These are phyloP conservation scores for Acanthamoeba culbertsoni DNA, from an alignment of 208 protist genomes.

Conservation along the genomic window DNA sequence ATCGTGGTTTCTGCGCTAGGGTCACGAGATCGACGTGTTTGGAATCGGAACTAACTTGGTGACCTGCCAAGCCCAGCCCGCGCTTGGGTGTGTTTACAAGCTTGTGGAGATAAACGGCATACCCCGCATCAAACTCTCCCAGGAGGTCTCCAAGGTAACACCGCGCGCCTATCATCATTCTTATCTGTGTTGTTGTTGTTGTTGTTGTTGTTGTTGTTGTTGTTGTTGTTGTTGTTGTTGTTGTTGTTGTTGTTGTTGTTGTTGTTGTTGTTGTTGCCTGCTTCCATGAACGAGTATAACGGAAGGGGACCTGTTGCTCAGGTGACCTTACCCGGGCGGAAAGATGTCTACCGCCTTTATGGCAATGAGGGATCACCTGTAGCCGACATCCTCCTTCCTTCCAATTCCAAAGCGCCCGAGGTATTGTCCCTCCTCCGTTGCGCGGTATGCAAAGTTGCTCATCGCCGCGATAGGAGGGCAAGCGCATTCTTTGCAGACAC, in stretches of 20 bases:
- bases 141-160: slow-evolving; percentile 62
- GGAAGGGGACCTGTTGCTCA: too few relatives aligned
- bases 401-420: background rate
- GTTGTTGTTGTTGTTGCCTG: too few relatives aligned
- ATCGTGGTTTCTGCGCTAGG: slow-evolving; percentile 62
- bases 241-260: too few relatives aligned
- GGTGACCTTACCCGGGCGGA: slow-evolving; percentile 85
- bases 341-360: slow-evolving; percentile 82
- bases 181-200: too few relatives aligned
- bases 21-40: slow-evolving; percentile 86
- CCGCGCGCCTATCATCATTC: too few relatives aligned
- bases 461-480: slow-evolving; percentile 48
- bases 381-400: slow-evolving; percentile 64
- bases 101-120: slow-evolving; percentile 83
- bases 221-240: too few relatives aligned
- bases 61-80: slow-evolving; percentile 87
- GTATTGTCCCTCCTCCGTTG: background rate
- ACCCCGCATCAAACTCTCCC: slow-evolving; percentile 87
- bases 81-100: slow-evolving; percentile 92
- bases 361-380: slow-evolving; percentile 72
- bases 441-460: too few relatives aligned
- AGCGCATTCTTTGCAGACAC: slow-evolving; percentile 75
- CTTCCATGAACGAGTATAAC: too few relatives aligned
- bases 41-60: slow-evolving; percentile 92
- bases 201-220: too few relatives aligned